A percentile compares a stretch with the other conserved stretches of the same genome.
Conservation (phyloP, 2,329 filamentous ascomycete genomes). For the Penicillium italicum region DNA sequence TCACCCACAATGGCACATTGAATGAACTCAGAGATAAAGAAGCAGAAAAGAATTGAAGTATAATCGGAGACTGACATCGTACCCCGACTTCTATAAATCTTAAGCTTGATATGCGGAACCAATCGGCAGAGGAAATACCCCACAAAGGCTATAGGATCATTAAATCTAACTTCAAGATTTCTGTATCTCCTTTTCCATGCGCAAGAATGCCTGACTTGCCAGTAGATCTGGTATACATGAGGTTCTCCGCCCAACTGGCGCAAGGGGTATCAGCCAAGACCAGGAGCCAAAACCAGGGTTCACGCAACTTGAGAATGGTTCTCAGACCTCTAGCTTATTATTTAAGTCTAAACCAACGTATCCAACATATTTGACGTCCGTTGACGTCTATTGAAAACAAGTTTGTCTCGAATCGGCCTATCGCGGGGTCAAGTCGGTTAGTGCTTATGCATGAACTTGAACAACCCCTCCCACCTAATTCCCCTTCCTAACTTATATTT, state of each 20-base stretch:
- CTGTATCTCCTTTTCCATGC: not conserved
- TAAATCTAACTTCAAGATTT: not conserved
- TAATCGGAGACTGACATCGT: not conserved
- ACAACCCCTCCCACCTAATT: not conserved
- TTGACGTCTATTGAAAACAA: not conserved
- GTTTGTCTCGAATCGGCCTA: not conserved
- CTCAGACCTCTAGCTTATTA: not conserved
- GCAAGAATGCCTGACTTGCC: not conserved
- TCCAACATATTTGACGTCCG: not conserved
- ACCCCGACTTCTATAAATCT: too few relatives aligned
- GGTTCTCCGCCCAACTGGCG: not conserved
- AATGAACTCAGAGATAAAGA: too few relatives aligned
- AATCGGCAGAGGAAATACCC: not conserved
- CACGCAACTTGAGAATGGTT: not conserved
- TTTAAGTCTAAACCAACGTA: not conserved
- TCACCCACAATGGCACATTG: not conserved
- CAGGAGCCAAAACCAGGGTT: not conserved
- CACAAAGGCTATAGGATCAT: not conserved
- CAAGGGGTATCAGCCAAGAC: conserved; percentile 1
- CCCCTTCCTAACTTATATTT: not conserved
- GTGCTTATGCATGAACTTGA: not conserved
- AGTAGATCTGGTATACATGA: not conserved
- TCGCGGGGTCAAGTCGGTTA: conserved; percentile 3
- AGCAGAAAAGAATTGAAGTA: not conserved
- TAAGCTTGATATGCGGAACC: not conserved